Percentiles rank a stretch among this genome's conserved stretches.
These are phyloP conservation scores for Clathrus columnatus DNA, from an alignment of 768 basidiomycete genomes.

Conservation along the genomic window DNA sequence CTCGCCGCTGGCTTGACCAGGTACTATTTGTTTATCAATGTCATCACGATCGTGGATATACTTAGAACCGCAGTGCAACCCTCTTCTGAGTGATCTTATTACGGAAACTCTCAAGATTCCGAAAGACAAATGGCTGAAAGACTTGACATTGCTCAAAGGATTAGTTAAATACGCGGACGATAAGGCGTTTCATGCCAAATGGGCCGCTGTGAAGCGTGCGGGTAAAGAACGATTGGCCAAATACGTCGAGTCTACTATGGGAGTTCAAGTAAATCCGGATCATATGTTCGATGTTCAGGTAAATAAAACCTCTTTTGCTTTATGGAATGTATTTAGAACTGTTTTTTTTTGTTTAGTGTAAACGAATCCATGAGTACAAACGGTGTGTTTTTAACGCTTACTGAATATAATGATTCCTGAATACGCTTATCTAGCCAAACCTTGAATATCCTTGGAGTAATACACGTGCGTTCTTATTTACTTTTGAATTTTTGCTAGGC, in stretches of 20 bases:
- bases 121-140: constrained; percentile 77
- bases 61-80: constrained; percentile 75
- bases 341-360: constrained; percentile 21
- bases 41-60: constrained; percentile 15
- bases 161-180: constrained; percentile 67
- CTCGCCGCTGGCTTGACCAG: constrained; percentile 87
- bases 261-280: constrained; percentile 59
- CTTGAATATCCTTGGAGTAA: constrained; percentile 85
- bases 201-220: constrained; percentile 76
- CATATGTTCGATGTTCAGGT: constrained; percentile 92
- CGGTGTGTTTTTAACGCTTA: constrained; percentile 26
- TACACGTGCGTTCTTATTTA: constrained; percentile 48
- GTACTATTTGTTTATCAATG: constrained; percentile 20
- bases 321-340: neutral
- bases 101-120: constrained; percentile 69
- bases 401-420: constrained; percentile 15
- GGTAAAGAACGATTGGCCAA: constrained; percentile 88
- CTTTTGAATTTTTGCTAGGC: neutral
- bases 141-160: constrained; percentile 69
- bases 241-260: constrained; percentile 62
- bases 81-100: constrained; percentile 75
- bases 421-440: constrained; percentile 63
- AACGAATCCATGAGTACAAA: constrained; percentile 91
- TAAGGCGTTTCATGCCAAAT: constrained; percentile 64
- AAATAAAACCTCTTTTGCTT: constrained; percentile 27